A percentile compares a stretch with the other conserved stretches of the same genome.
Conservation (phyloP, 148 eudicot genomes). For the Silene uniflora region DNA sequence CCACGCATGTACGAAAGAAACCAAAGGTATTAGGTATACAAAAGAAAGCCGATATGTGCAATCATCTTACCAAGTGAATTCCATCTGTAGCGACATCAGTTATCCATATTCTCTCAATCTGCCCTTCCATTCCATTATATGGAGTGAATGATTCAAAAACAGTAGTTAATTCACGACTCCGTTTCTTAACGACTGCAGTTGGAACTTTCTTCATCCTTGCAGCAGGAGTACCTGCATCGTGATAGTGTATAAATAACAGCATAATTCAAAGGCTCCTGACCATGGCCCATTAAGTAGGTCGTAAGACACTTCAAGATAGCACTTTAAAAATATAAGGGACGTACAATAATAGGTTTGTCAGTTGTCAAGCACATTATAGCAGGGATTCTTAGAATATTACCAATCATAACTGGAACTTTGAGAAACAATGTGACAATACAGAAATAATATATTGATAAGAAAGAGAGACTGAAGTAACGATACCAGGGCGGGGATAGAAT, state of each 20-base stretch:
- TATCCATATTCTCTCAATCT: conserved; percentile 80
- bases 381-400: background rate
- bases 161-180: conserved; percentile 87
- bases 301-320: no score
- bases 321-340: no score
- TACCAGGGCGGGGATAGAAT: conserved; percentile 98
- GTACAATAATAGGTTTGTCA: no score
- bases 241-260: background rate
- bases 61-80: conserved; percentile 63
- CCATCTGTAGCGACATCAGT: conserved; percentile 89
- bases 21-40: background rate
- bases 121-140: conserved; percentile 85
- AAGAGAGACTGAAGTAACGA: conserved; percentile 6
- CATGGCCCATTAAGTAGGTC: no score
- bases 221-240: conserved; percentile 80
- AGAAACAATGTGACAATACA: background rate
- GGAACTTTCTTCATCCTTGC: conserved; percentile 98
- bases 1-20: background rate
- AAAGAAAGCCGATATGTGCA: background rate
- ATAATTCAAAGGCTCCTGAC: background rate
- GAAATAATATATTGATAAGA: background rate
- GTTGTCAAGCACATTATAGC: no score
- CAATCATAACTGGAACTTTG: background rate
- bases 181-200: conserved; percentile 77
- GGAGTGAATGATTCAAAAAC: conserved; percentile 90